Evolutionary conservation across 805 yeast species (phyloP), one percentile per base, ranked within the genome.

Genomic region (Saccharomycopsis malanga): DNA sequence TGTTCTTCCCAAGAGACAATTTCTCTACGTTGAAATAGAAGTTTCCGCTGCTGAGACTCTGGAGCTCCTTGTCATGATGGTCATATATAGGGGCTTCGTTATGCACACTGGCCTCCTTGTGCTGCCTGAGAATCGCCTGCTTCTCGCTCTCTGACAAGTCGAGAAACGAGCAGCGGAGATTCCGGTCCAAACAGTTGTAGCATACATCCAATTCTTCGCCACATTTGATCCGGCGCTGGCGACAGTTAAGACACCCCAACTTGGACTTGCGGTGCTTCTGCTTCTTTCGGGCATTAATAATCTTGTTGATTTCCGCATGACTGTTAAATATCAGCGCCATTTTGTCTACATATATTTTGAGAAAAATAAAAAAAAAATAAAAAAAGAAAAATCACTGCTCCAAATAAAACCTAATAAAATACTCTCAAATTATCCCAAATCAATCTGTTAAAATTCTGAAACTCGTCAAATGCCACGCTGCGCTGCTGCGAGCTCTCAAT

Each of bases 171-270:
- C 53, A 49, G n/a, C 42, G 21, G 3, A 46, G n/a, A 22, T 46
- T 42, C 7, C 40, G 17, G 21, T 49, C 53, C 18, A 46, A 21
- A 22, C 53, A 49, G 36, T 49, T 49, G 44, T 36, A 49, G 36
- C 53, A 49, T 10, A 20, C 14, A 30, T 49, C 45, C 17, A 49
- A 39, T 24, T 49, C 53, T 39, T 49, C 53, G 30, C 53, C 53
- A 27, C 53, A 49, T 36, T 49, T 49, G 21, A 49, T 27, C 6
- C 53, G 39, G 15, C 50, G 42, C 27, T 35, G 41, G 27, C 42
- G 42, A 23, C 53, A 49, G 41, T 43, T 49, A 14, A 18, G 17
- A 24, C 53, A 49, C 4, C 53, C 53, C 15, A 49, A 37, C 36
- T 49, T 49, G n/a, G 50, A 46, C 27, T 49, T 49, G 14, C 21